These are phyloP conservation scores for Pseudevernia furfuracea DNA, from an alignment of 495 filamentous ascomycete species.

Conservation along the genomic window DNA sequence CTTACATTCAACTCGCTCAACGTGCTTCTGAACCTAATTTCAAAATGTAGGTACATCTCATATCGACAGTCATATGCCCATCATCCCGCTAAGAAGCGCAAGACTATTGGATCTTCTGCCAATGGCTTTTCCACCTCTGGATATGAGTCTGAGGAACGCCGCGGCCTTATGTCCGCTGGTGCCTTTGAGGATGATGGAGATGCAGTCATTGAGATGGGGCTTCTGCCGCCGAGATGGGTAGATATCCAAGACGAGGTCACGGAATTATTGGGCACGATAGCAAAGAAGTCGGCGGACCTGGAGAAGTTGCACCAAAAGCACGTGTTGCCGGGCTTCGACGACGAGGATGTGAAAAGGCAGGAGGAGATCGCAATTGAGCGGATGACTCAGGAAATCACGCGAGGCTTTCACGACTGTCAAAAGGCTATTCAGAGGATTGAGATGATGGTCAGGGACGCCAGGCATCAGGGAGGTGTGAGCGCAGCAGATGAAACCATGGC, in stretches of 20 bases:
- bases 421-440: conserved; percentile 80
- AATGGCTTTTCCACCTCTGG: conserved; percentile 65
- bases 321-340: conserved; percentile 91
- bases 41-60: conserved; percentile 74
- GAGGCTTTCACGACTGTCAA: conserved; percentile 82
- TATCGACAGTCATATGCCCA: conserved; percentile 98
- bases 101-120: conserved; percentile 52
- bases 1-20: background rate
- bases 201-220: conserved; percentile 95
- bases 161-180: conserved; percentile 72
- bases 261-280: conserved; percentile 71
- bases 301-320: conserved; percentile 96
- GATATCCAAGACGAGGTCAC: conserved; percentile 92
- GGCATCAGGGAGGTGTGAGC: conserved; percentile 58
- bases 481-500: conserved; percentile 89
- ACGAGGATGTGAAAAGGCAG: conserved; percentile 72
- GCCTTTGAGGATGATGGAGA: conserved; percentile 84
- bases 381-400: conserved; percentile 82
- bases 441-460: conserved; percentile 69
- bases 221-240: conserved; percentile 89
- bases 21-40: conserved; percentile 16
- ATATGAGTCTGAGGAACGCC: conserved; percentile 66
- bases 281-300: conserved; percentile 70
- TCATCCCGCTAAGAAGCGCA: conserved; percentile 79
- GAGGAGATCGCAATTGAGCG: conserved; percentile 87